phyloP scores from a whole-genome alignment of 768 basidiomycete species.

The Boletellus ananiceps region DNA sequence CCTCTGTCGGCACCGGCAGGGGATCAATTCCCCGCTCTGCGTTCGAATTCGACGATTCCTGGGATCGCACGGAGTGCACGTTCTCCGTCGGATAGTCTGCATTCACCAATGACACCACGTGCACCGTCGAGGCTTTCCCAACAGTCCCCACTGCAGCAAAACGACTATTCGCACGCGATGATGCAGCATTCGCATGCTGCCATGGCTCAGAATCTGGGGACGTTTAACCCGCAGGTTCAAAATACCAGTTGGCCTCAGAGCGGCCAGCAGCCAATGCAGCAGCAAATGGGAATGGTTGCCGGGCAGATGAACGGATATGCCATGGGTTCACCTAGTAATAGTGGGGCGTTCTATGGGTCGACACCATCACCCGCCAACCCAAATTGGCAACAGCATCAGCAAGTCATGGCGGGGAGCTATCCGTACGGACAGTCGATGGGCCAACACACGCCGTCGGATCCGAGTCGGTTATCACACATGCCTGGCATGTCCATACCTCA shows the following conservation, averaged over 20 bases:
- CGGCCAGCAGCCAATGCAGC: constrained; percentile 51
- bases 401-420: constrained; percentile 28
- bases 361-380: constrained; percentile 23
- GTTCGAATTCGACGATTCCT: constrained; percentile 59
- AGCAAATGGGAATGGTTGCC: constrained; percentile 30
- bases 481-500: constrained; percentile 48
- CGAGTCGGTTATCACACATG: constrained; percentile 42
- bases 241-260: constrained; percentile 47
- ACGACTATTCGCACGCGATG: constrained; percentile 36
- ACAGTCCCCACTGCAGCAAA: constrained; percentile 48
- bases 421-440: constrained; percentile 26
- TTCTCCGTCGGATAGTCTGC: constrained; percentile 64
- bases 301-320: constrained; percentile 34
- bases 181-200: constrained; percentile 34
- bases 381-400: constrained; percentile 27
- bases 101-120: constrained; percentile 41
- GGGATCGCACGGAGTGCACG: constrained; percentile 72
- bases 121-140: constrained; percentile 33
- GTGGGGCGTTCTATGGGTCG: constrained; percentile 25
- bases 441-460: constrained; percentile 26
- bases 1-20: constrained; percentile 40
- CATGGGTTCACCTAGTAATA: constrained; percentile 37
- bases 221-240: constrained; percentile 35
- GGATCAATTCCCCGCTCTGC: constrained; percentile 45
- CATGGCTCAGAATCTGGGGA: constrained; percentile 25